Evolutionary conservation across 2,329 filamentous ascomycete species (phyloP), one percentile per base, ranked within the genome.

Genomic region (Cladophialophora yegresii): DNA sequence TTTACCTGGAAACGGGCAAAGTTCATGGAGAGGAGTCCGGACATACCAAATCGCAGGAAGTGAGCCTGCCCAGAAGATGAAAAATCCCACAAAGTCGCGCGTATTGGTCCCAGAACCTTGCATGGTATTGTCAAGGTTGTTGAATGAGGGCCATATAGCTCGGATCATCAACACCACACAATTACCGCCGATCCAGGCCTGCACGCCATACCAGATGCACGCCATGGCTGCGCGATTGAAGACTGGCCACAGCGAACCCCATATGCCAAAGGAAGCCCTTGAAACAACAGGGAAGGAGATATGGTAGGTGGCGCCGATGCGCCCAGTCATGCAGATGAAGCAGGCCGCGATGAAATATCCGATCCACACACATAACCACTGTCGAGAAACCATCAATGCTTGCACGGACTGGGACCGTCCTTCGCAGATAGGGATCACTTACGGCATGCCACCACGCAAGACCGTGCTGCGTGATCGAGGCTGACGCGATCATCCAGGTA

Each of bases 231-330:
- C 90, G 49, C 92, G 86, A 73, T 96, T 96, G 70, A 96, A 88
- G 0, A 96, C 87, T 0, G 92, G 92, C 92, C 92, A 96, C 58
- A 96, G 77, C 30, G 87, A 88, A 16, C 79, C 80, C 75, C 77
- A 81, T 30, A 77, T 72, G 23, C 74, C 73, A 43, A 71, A 71
- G 12, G 69, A 71, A n/a, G 69, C 55, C 6, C 79, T 73, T 10
- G 74, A 73, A 6, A 76, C 72, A 13, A 82, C 77, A 0, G 79
- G 76, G 47, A 80, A 82, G 7, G 77, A 77, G 33, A 81, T 77
- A 64, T 81, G 78, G 69, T 76, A 79, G 56, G 75, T 71, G 5
- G 77, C 78, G 20, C 77, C 78, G 16, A 77, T 74, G 28, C 71
- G 73, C 51, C 77, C 78, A 45, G 75, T 77, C 43, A 73, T 64